Conservation (phyloP, 169 alveolate species). For the Babesia ovata region DNA sequence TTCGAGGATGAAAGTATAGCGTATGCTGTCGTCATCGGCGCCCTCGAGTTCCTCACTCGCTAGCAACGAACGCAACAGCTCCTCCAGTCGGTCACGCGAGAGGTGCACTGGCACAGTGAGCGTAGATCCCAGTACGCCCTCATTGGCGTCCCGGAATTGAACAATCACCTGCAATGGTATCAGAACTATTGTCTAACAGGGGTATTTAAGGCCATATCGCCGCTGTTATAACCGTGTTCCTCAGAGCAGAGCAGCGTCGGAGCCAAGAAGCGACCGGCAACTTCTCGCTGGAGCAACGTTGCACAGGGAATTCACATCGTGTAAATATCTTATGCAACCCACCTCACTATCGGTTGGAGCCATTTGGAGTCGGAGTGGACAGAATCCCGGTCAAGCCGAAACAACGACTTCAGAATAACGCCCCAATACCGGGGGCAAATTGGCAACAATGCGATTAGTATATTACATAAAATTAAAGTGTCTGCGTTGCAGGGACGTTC, state of each 20-base stretch:
- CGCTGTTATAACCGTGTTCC: too few species aligned
- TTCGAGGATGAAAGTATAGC: conserved; percentile 74
- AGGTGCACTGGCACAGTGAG: conserved; percentile 69
- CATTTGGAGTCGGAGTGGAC: neutral
- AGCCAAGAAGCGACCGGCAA: too few species aligned
- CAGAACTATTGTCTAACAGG: too few species aligned
- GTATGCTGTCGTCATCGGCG: conserved; percentile 67
- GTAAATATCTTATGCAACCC: neutral
- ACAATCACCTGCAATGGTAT: conserved; percentile 49
- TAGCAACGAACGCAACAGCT: conserved; percentile 65
- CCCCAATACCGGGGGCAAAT: neutral
- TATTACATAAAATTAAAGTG: neutral
- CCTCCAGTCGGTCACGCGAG: conserved; percentile 75
- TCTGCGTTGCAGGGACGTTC: conserved; percentile 50
- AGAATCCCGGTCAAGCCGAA: neutral
- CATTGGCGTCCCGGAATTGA: conserved; percentile 65
- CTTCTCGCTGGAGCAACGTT: too few species aligned
- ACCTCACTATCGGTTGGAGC: conserved; percentile 38
- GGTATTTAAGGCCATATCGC: too few species aligned
- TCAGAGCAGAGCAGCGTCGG: too few species aligned
- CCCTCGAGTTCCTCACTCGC: conserved; percentile 55
- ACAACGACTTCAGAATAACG: too few species aligned
- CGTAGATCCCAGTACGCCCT: conserved; percentile 50
- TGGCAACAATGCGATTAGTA: neutral
- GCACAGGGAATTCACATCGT: too few species aligned